Evolutionary conservation across 768 basidiomycete species (phyloP).

Genomic region (Sarcodon sp.): DNA sequence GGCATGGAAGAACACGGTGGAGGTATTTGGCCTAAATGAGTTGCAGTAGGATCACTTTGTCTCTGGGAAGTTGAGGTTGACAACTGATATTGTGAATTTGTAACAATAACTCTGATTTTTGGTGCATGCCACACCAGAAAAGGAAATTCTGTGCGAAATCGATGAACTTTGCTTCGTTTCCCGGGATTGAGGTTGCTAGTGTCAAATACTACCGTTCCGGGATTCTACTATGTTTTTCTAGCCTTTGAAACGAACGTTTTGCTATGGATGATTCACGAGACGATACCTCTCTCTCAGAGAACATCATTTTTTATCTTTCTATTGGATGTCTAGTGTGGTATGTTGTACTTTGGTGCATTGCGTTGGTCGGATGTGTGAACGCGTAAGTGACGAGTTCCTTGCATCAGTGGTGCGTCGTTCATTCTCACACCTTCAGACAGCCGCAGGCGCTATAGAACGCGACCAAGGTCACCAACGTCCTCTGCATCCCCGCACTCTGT

Average conservation of each 20-base stretch:
- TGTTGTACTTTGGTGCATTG: constrained; percentile 24
- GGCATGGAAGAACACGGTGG: constrained; percentile 51
- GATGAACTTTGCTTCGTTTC: too few relatives aligned
- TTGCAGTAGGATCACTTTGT: constrained; percentile 1
- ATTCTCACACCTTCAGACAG: constrained; percentile 23
- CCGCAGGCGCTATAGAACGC: constrained; percentile 59
- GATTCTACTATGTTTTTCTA: too few relatives aligned
- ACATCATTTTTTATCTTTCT: constrained; percentile 1
- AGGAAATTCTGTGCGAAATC: too few relatives aligned
- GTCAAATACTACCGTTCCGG: too few relatives aligned
- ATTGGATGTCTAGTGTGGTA: constrained; percentile 22
- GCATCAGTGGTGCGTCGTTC: neutral
- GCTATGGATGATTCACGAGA: too few relatives aligned
- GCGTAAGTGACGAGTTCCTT: constrained; percentile 12
- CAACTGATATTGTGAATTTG: neutral
- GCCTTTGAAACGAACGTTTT: too few relatives aligned
- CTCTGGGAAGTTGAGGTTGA: neutral
- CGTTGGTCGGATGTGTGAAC: constrained; percentile 13
- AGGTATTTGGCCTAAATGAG: constrained; percentile 42
- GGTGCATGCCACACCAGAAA: too few relatives aligned
- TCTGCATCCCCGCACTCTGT: constrained; percentile 31
- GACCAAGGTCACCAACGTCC: constrained; percentile 48
- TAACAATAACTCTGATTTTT: too few relatives aligned
- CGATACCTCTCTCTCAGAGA: too few relatives aligned
- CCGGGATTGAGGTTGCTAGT: too few relatives aligned